Evolutionary conservation across 2,329 filamentous ascomycete genomes (phyloP), one percentile per base, ranked within the genome.

Genomic region (Clarireedia hainanense): DNA sequence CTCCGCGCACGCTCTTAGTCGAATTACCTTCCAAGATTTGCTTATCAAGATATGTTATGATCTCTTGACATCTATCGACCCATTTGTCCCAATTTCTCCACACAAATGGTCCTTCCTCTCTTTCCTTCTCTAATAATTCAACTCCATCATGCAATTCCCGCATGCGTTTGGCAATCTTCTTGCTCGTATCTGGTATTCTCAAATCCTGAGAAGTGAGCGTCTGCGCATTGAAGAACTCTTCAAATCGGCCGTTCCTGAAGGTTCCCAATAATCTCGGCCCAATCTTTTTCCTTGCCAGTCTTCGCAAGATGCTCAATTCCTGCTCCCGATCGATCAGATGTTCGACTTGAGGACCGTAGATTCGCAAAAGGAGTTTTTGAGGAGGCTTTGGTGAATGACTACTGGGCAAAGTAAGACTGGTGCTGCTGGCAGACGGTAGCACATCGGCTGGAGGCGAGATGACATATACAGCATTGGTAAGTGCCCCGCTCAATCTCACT

Each of bases 381-480:
- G 67, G 67, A 3, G 62, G 63, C 47, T 60, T 67, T 5, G 56
- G 62, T 63, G 52, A 51, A 63, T 64, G 52, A 14, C 46, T 45
- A 20, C 59, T 64, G 3, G 75, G 55, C 74, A 78, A 60, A 69
- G 74, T 61, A 74, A 69, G 51, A 63, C 52, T 64, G 26, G 61
- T 70, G 54, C 65, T 61, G 6, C 43, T 53, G 17, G 43, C 26
- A 20, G 55, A 53, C 1, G 69, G 69, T 46, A 71, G 65, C 10
- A 91, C 63, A 37, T 87, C 77, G 40, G 80, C 75, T 0, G 92
- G 91, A 1, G 92, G 91, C 1, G 84, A 87, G 23, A 97, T 91
- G 50, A 96, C 91, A 68, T 97, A 99, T 37, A 99, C 91, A 10
- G 92, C 91, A 68, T 99, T 99, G 20, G 94, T 99, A 63, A 99